Conservation (phyloP, 1,284 basidiomycete genomes). For the Moesziomyces sp. region DNA sequence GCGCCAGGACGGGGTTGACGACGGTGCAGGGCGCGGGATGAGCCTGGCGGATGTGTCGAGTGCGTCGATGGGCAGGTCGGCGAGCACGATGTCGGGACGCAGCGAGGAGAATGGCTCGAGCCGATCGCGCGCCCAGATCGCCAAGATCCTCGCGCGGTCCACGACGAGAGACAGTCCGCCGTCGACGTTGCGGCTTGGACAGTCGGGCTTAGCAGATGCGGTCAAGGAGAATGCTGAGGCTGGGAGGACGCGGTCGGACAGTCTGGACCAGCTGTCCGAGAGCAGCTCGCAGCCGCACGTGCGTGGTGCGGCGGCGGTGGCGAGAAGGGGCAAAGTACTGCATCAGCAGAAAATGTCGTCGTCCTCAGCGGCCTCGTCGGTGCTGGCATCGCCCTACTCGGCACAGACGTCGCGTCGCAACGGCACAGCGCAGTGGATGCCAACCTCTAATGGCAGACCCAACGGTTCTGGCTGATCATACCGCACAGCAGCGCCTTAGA, state of each 20-base stretch:
- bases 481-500: background rate
- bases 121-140: constrained; percentile 49
- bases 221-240: background rate
- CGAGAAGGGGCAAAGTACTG: constrained; percentile 1
- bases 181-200: background rate
- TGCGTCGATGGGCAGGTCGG: constrained; percentile 13
- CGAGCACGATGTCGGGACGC: constrained; percentile 20
- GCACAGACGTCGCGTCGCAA: background rate
- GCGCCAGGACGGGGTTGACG: constrained; percentile 5
- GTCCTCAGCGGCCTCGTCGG: constrained; percentile 19
- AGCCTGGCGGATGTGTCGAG: constrained; percentile 1
- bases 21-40: background rate
- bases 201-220: too few species aligned
- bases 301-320: background rate
- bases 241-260: constrained; percentile 16
- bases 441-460: background rate
- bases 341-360: constrained; percentile 22
- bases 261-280: constrained; percentile 29
- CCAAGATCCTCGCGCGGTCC: constrained; percentile 55
- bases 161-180: constrained; percentile 22
- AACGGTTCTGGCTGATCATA: background rate
- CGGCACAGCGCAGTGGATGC: background rate
- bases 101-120: constrained; percentile 22
- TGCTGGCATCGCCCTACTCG: constrained; percentile 11
- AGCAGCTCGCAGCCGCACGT: constrained; percentile 17